These are phyloP conservation scores for Debaryomyces maramus DNA, from an alignment of 805 yeast species.

Conservation along the genomic window DNA sequence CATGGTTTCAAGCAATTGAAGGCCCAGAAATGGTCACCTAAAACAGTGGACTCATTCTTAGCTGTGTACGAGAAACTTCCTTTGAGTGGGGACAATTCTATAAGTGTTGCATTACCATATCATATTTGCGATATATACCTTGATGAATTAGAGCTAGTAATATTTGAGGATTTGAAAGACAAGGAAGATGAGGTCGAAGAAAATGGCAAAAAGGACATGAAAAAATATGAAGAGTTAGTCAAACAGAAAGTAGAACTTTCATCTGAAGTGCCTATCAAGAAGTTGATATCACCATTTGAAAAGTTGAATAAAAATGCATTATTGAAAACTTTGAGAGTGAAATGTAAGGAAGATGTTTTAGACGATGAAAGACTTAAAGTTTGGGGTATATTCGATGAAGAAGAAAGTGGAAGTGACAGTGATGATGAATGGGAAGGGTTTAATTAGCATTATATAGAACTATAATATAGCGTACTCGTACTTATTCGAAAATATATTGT, in stretches of 20 bases:
- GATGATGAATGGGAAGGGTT: slow-evolving; percentile 30
- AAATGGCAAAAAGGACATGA: slow-evolving; percentile 33
- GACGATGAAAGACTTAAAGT: slow-evolving; percentile 59
- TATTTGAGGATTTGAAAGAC: slow-evolving; percentile 50
- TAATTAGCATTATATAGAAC: slow-evolving; percentile 12
- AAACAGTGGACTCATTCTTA: slow-evolving; percentile 47
- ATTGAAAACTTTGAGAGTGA: slow-evolving; percentile 64
- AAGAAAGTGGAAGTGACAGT: slow-evolving; percentile 19
- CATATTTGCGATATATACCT: slow-evolving; percentile 81
- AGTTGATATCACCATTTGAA: slow-evolving; percentile 61
- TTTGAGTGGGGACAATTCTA: slow-evolving; percentile 56
- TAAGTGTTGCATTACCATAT: slow-evolving; percentile 76
- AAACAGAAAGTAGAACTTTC: slow-evolving; percentile 33
- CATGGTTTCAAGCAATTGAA: slow-evolving; percentile 61
- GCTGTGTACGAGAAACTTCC: slow-evolving; percentile 45
- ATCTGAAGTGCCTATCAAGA: slow-evolving; percentile 50
- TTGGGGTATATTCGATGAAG: slow-evolving; percentile 57
- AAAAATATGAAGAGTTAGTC: slow-evolving; percentile 25
- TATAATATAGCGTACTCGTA: slow-evolving; percentile 1
- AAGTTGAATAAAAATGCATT: slow-evolving; percentile 48
- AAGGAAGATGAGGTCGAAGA: slow-evolving; percentile 41
- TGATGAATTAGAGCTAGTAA: slow-evolving; percentile 77
- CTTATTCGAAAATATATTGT: neutral
- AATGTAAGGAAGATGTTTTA: slow-evolving; percentile 65
- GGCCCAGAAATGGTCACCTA: slow-evolving; percentile 53